A percentile compares a stretch with the other conserved stretches of the same genome.
Evolutionary conservation across 768 basidiomycete species (phyloP).

Genomic region (Phlebiopsis gigantea): DNA sequence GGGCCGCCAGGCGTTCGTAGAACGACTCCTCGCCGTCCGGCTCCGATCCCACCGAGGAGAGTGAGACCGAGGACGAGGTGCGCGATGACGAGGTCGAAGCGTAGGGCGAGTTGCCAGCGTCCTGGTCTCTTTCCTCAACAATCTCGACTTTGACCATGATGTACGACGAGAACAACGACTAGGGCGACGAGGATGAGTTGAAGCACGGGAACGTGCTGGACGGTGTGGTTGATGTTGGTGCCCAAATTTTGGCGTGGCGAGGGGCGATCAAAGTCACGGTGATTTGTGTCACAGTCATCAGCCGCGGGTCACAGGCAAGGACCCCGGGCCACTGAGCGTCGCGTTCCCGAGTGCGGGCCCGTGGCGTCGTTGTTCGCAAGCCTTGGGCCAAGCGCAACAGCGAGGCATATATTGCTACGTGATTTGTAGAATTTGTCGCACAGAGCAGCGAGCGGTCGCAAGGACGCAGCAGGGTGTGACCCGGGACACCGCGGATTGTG

Average conservation of each 20-base stretch:
- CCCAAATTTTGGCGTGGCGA: constrained; percentile 5
- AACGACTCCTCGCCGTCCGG: constrained; percentile 66
- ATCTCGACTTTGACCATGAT: constrained; percentile 68
- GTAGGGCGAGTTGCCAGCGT: constrained; percentile 57
- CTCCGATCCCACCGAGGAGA: constrained; percentile 76
- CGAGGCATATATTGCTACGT: too few relatives aligned
- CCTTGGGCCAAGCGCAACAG: too few relatives aligned
- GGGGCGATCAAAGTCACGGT: neutral
- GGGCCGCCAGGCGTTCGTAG: constrained; percentile 81
- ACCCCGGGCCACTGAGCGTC: constrained; percentile 4
- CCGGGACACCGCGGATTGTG: neutral
- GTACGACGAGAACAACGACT: constrained; percentile 86
- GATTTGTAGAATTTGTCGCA: too few relatives aligned
- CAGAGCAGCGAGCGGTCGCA: too few relatives aligned
- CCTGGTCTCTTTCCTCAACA: constrained; percentile 72
- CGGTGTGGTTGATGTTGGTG: neutral
- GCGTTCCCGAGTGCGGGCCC: neutral
- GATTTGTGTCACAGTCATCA: constrained; percentile 1
- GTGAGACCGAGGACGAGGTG: constrained; percentile 64
- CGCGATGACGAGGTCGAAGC: constrained; percentile 69
- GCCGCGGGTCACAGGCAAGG: neutral
- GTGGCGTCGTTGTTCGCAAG: too few relatives aligned
- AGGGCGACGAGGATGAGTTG: constrained; percentile 49
- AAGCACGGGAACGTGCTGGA: constrained; percentile 1
- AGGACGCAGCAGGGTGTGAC: neutral